Evolutionary conservation across 1,284 basidiomycete species (phyloP).

Genomic region (Schizophyllum amplum): DNA sequence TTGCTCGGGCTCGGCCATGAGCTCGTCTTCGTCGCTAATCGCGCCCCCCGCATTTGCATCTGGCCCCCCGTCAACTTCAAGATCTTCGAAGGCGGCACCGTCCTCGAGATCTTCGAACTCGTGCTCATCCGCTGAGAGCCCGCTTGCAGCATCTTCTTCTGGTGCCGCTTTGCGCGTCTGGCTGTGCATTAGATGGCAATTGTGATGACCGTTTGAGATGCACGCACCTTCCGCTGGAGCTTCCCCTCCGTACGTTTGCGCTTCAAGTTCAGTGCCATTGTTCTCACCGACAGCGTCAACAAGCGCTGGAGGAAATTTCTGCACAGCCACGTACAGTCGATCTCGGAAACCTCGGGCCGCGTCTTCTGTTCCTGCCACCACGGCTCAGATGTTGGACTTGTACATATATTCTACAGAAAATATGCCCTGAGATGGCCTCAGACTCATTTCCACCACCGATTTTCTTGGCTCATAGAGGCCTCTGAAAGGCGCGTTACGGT

Average conservation of each 20-base stretch:
- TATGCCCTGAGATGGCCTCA: too few relatives aligned
- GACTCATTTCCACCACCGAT: too few relatives aligned
- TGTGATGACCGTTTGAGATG: not conserved
- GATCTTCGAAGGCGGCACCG: conserved; percentile 16
- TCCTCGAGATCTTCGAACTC: conserved; percentile 21
- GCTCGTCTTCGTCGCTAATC: not conserved
- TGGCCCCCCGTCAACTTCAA: conserved; percentile 2
- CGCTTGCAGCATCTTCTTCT: not conserved
- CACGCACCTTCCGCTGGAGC: conserved; percentile 13
- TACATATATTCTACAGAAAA: too few relatives aligned
- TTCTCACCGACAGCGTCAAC: not conserved
- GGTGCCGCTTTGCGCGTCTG: not conserved
- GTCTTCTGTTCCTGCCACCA: too few relatives aligned
- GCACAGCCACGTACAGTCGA: not conserved
- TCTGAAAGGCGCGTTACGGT: too few relatives aligned
- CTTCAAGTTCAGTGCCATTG: conserved; percentile 21
- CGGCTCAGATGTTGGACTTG: too few relatives aligned
- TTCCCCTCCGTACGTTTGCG: conserved; percentile 19
- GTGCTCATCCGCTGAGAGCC: not conserved
- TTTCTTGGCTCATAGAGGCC: too few relatives aligned
- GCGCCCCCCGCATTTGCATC: conserved; percentile 10
- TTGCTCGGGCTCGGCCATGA: not conserved
- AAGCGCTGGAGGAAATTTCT: not conserved
- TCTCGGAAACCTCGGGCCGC: not conserved
- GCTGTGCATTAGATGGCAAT: not conserved